phyloP scores from a whole-genome alignment of 2,329 filamentous ascomycete species.

The Pseudonectria foliicola region DNA sequence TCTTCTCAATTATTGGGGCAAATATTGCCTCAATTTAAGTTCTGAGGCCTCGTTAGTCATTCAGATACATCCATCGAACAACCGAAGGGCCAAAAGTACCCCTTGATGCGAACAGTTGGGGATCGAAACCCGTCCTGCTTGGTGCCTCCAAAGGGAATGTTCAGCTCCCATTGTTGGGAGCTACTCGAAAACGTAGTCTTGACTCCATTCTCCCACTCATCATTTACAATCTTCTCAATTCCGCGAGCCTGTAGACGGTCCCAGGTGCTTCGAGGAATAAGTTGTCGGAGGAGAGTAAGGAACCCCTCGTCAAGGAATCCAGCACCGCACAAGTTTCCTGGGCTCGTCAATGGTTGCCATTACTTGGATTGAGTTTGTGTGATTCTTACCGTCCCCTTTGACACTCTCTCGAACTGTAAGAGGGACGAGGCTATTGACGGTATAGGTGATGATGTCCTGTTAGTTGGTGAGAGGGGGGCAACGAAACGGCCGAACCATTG shows the following conservation, averaged over 20 bases:
- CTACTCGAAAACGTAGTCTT: slow-evolving; percentile 18
- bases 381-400: slow-evolving; percentile 30
- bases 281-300: slow-evolving; percentile 15
- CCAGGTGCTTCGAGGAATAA: slow-evolving; percentile 13
- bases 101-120: slow-evolving; percentile 3
- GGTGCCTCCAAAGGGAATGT: slow-evolving; percentile 3
- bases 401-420: slow-evolving; percentile 30
- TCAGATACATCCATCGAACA: background rate
- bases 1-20: slow-evolving; percentile 13
- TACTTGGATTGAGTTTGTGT: no score
- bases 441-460: slow-evolving; percentile 37
- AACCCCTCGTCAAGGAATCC: slow-evolving; percentile 36
- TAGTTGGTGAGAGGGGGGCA: background rate
- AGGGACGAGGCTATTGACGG: slow-evolving; percentile 17
- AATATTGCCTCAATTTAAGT: slow-evolving; percentile 12
- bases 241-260: slow-evolving; percentile 1
- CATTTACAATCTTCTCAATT: slow-evolving; percentile 13
- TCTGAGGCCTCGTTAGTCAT: background rate
- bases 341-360: slow-evolving; percentile 1
- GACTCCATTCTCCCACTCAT: slow-evolving; percentile 24
- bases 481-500: background rate
- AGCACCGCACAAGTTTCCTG: slow-evolving; percentile 33
- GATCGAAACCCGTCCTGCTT: background rate
- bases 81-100: slow-evolving; percentile 1
- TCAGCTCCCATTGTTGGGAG: slow-evolving; percentile 4